phyloP scores from a whole-genome alignment of 2,329 filamentous ascomycete genomes.

The Alternaria sp. region DNA sequence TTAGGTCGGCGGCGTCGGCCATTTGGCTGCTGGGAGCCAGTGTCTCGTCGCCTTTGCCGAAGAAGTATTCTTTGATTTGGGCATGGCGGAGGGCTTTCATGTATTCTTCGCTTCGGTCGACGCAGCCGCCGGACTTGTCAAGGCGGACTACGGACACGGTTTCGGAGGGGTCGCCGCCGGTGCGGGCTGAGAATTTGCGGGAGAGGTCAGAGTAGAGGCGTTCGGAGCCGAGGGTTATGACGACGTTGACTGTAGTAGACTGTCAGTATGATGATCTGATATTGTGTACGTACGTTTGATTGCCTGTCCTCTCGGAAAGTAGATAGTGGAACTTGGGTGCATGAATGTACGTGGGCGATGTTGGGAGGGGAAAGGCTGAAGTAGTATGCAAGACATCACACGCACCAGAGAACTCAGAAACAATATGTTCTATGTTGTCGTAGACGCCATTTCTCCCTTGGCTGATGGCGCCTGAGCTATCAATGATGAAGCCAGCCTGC shows the following conservation, averaged over 20 bases:
- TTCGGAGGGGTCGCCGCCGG: slow-evolving; percentile 63
- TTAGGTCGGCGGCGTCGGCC: slow-evolving; percentile 75
- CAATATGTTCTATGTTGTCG: slow-evolving; percentile 81
- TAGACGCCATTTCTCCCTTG: slow-evolving; percentile 68
- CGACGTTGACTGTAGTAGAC: slow-evolving; percentile 68
- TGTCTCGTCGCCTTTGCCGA: slow-evolving; percentile 73
- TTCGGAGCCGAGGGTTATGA: slow-evolving; percentile 83
- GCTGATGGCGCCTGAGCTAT: slow-evolving; percentile 75
- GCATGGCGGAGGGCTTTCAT: slow-evolving; percentile 76
- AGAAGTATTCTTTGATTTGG: slow-evolving; percentile 91
- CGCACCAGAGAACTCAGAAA: slow-evolving; percentile 69
- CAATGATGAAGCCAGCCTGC: slow-evolving; percentile 81
- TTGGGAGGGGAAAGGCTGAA: background rate
- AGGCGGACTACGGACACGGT: slow-evolving; percentile 76
- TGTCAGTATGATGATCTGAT: slow-evolving; percentile 31
- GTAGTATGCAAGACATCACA: slow-evolving; percentile 32
- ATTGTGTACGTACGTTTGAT: background rate
- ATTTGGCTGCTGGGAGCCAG: slow-evolving; percentile 88
- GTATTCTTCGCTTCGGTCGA: slow-evolving; percentile 74
- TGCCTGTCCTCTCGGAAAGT: background rate
- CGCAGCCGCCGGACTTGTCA: slow-evolving; percentile 84
- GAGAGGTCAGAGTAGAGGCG: slow-evolving; percentile 76
- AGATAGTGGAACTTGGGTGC: background rate
- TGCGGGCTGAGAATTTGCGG: slow-evolving; percentile 64
- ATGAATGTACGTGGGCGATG: background rate